Evolutionary conservation across 305 asterid genomes (phyloP).

Genomic region (Fraxinus velutina): DNA sequence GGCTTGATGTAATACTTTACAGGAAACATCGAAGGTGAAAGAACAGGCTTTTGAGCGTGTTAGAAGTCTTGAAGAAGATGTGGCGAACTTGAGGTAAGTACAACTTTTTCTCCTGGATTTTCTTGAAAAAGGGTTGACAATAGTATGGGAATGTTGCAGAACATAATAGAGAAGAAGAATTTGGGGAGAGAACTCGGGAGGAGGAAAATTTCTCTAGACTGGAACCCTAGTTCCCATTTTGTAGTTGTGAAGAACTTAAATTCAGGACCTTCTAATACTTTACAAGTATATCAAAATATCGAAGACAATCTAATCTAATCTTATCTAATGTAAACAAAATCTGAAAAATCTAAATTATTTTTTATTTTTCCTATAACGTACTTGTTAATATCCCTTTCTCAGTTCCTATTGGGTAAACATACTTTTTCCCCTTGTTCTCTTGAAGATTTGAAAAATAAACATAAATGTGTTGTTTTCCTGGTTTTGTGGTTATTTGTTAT

Average conservation of each 20-base stretch:
- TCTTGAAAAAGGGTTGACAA: background rate
- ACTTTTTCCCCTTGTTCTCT: background rate
- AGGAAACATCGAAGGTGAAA: constrained; percentile 55
- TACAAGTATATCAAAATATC: background rate
- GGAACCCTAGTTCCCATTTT: background rate
- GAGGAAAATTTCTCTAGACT: background rate
- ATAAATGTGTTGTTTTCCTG: background rate
- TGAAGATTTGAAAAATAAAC: background rate
- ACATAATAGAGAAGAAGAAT: background rate
- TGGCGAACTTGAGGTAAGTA: constrained; percentile 51
- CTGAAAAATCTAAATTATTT: background rate
- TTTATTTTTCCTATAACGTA: background rate
- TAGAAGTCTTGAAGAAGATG: constrained; percentile 71
- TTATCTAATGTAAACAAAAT: background rate
- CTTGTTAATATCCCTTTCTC: background rate
- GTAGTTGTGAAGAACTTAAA: background rate
- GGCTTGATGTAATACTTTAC: constrained; percentile 15
- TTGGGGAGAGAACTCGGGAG: background rate
- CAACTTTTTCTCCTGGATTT: background rate
- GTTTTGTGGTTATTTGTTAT: background rate
- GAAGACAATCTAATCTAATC: background rate
- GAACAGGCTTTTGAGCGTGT: constrained; percentile 53
- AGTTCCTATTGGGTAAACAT: background rate
- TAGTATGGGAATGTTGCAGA: background rate
- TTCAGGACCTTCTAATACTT: background rate